These are phyloP conservation scores for Amorphotheca resinae DNA, from an alignment of 495 filamentous ascomycete species.

Conservation along the genomic window DNA sequence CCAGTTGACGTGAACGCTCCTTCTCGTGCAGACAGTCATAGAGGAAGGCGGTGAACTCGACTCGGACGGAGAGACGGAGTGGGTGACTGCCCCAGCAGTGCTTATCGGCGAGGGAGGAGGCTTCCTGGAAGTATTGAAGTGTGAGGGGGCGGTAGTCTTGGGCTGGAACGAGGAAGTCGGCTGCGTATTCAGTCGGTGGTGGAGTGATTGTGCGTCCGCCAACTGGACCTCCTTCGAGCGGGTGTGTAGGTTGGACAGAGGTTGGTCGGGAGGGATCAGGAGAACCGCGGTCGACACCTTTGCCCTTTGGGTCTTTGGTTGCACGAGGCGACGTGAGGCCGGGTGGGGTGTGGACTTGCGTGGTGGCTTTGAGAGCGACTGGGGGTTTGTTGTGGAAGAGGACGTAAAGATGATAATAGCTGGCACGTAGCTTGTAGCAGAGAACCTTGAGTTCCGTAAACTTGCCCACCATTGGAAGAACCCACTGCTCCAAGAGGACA, in stretches of 20 bases:
- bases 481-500: constrained; percentile 70
- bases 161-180: constrained; percentile 62
- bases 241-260: constrained; percentile 30
- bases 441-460: constrained; percentile 74
- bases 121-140: constrained; percentile 67
- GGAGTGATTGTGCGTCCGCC: constrained; percentile 11
- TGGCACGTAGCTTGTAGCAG: constrained; percentile 80
- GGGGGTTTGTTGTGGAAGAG: constrained; percentile 72
- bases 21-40: constrained; percentile 86
- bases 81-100: constrained; percentile 81
- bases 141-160: constrained; percentile 76
- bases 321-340: constrained; percentile 19
- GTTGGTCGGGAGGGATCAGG: constrained; percentile 17
- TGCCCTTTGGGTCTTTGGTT: constrained; percentile 20
- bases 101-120: constrained; percentile 56
- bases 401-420: constrained; percentile 93
- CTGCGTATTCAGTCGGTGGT: constrained; percentile 23
- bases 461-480: constrained; percentile 63
- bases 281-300: constrained; percentile 14
- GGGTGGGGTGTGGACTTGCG: constrained; percentile 18
- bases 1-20: constrained; percentile 58
- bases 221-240: constrained; percentile 36
- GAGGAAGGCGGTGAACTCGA: constrained; percentile 88
- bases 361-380: constrained; percentile 19
- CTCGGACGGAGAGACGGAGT: constrained; percentile 76